Evolutionary conservation across 371 early-diverging fungal species (phyloP).

Genomic region (Rhizomucor miehei): DNA sequence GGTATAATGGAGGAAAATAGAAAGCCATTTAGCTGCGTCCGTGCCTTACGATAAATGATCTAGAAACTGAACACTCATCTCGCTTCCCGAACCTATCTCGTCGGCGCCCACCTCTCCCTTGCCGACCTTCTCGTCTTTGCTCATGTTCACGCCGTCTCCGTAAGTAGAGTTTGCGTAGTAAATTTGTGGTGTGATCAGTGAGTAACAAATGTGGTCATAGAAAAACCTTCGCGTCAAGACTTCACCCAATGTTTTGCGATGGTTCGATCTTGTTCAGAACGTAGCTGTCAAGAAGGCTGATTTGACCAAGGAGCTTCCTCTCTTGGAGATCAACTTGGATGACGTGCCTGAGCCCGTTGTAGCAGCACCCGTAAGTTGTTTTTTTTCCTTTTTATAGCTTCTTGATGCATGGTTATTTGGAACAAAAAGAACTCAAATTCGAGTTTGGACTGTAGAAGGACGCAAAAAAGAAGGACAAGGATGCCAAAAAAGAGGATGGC

Average conservation of each 20-base stretch:
- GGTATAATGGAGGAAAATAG: slow-evolving; percentile 14
- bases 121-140: slow-evolving; percentile 75
- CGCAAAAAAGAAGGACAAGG: slow-evolving; percentile 37
- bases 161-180: slow-evolving; percentile 32
- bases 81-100: slow-evolving; percentile 61
- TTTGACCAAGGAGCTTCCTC: slow-evolving; percentile 49
- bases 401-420: not conserved
- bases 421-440: slow-evolving; percentile 36
- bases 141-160: slow-evolving; percentile 60
- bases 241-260: slow-evolving; percentile 61
- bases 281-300: slow-evolving; percentile 39
- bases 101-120: slow-evolving; percentile 59
- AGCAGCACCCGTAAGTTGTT: slow-evolving; percentile 39
- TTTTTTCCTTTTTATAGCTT: not conserved
- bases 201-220: slow-evolving; percentile 18
- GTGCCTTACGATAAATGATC: not conserved
- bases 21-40: not conserved
- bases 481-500: slow-evolving; percentile 22
- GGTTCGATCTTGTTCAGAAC: slow-evolving; percentile 81
- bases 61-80: slow-evolving; percentile 66
- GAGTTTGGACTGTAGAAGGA: slow-evolving; percentile 8
- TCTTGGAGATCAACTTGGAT: slow-evolving; percentile 58
- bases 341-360: slow-evolving; percentile 45
- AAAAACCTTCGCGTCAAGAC: slow-evolving; percentile 41
- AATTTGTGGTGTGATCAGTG: slow-evolving; percentile 6